phyloP scores from a whole-genome alignment of 768 basidiomycete species.

The Psilocybe cyanescens region DNA sequence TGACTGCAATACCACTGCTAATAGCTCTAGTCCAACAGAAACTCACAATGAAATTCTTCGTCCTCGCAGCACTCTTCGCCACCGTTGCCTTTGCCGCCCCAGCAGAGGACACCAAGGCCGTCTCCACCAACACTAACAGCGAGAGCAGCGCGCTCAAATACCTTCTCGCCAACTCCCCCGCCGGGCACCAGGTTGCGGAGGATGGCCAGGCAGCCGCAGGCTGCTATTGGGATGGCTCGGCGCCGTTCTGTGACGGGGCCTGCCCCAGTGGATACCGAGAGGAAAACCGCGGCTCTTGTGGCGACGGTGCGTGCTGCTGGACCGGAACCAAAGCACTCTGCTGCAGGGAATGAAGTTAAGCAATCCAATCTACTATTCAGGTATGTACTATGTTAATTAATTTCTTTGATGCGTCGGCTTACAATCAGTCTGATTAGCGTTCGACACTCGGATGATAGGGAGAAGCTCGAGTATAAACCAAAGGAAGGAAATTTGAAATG shows the following conservation, averaged over 20 bases:
- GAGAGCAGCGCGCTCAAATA: slow-evolving; percentile 7
- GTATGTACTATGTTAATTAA: too few relatives aligned
- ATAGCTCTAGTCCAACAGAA: too few relatives aligned
- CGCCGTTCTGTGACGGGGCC: slow-evolving; percentile 8
- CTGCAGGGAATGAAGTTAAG: not conserved
- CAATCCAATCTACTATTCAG: too few relatives aligned
- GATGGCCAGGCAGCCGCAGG: slow-evolving; percentile 2
- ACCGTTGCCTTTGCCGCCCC: not conserved
- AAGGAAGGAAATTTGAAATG: too few relatives aligned
- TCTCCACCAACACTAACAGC: not conserved
- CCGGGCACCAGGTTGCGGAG: slow-evolving; percentile 4
- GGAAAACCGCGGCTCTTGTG: slow-evolving; percentile 1
- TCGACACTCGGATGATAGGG: too few relatives aligned
- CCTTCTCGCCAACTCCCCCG: slow-evolving; percentile 7
- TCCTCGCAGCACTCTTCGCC: not conserved
- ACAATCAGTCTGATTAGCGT: too few relatives aligned
- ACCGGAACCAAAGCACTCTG: slow-evolving; percentile 9
- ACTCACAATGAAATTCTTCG: not conserved
- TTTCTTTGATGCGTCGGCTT: too few relatives aligned
- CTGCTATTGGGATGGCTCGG: slow-evolving; percentile 14
- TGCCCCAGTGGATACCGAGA: slow-evolving; percentile 4
- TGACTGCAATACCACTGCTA: not conserved
- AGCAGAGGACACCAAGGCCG: not conserved
- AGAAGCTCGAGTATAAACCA: too few relatives aligned
- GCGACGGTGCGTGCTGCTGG: slow-evolving; percentile 11